Evolutionary conservation across 2,329 filamentous ascomycete genomes (phyloP), one percentile per base, ranked within the genome.

Genomic region (Botryosphaeria dothidea): DNA sequence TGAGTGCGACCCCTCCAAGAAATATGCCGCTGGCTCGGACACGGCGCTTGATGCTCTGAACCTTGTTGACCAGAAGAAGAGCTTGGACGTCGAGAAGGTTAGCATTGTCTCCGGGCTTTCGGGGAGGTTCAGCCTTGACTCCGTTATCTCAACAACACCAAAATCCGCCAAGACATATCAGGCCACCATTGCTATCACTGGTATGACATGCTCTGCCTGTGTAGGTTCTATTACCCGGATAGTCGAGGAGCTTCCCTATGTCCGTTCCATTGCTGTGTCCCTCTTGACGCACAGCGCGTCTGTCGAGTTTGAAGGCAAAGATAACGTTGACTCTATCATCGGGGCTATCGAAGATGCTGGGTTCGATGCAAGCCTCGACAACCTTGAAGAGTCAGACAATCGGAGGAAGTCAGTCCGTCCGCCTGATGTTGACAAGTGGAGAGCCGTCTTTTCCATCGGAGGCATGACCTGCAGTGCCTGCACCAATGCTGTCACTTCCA

Each of bases 381-480:
- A 58, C 9, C 11, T 71, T 3, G 63, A 70, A 41, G 64, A 68
- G 29, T 9, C 27, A 25, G 23, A 52, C 19, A 21, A 49, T 41
- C 51, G 45, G 9, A 52, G 56, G 36, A 65, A 65, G 25, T 64
- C 62, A 11, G 43, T 21, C 19, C 65, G 1, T 17, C 64, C n/a
- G 51, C 27, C 9, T 11, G 65, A 66, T 17, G 15, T 65, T 23
- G 73, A 78, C 31, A 71, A 62, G 61, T 77, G 75, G 75, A 69
- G 66, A 62, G 82, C 80, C n/a, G 79, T 80, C 7, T 79, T 84
- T 66, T 80, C 81, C 15, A 81, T 87, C 51, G 79, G 78, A 17
- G 85, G 85, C 15, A 86, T 88, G 84, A 87, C 84, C 2, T 87
- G 85, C 70, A 83, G 83, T 61, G 80, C 84, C 4, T 87, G 85